A percentile compares a stretch with the other conserved stretches of the same genome.
phyloP scores from a whole-genome alignment of 192 early-diverging fungal species.

The Piromyces finnis region DNA sequence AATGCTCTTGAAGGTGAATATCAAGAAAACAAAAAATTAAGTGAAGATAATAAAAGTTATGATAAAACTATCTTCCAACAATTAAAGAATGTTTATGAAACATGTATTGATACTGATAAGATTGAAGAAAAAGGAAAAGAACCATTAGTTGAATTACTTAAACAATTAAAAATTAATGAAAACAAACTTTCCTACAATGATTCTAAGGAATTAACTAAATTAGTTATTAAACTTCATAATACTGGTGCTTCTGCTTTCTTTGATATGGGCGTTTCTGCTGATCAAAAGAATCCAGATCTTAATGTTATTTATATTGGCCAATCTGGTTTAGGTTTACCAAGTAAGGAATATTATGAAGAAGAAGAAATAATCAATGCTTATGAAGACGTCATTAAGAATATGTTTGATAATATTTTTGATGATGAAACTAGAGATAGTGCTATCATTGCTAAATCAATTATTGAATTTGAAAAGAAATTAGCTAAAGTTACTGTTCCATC shows the following conservation, averaged over 20 bases:
- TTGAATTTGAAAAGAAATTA: neutral
- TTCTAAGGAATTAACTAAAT: neutral
- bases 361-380: conserved; percentile 17
- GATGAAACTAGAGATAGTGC: neutral
- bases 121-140: neutral
- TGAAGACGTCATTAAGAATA: neutral
- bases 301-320: conserved; percentile 28
- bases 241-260: conserved; percentile 11
- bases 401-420: neutral
- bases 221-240: neutral
- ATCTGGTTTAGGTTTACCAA: conserved; percentile 34
- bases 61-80: conserved; percentile 6
- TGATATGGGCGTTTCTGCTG: conserved; percentile 19
- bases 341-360: conserved; percentile 45
- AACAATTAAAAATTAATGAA: neutral
- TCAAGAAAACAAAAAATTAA: conserved; percentile 14
- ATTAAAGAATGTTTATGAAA: conserved; percentile 12
- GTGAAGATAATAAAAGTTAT: conserved; percentile 15
- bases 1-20: conserved; percentile 8
- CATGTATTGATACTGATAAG: conserved; percentile 26
- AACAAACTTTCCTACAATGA: neutral
- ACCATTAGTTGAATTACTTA: neutral
- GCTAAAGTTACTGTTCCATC: neutral
- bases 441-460: neutral
- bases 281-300: conserved; percentile 33